phyloP scores from a whole-genome alignment of 1,284 basidiomycete species.

The Flammula alnicola region DNA sequence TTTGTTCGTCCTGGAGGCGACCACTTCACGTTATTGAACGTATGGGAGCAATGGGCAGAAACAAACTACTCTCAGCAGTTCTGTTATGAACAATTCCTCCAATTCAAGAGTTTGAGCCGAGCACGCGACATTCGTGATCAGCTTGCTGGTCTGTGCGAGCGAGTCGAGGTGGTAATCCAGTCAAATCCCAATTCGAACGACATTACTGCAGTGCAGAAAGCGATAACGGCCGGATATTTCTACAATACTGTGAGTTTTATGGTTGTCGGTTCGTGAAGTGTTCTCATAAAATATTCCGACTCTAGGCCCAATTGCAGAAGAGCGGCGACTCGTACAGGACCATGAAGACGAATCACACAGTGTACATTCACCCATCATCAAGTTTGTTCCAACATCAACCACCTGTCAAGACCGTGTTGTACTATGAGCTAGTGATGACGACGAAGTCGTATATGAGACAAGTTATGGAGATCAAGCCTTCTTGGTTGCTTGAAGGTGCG shows the following conservation, averaged over 20 bases:
- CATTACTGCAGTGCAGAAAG: conserved; percentile 92
- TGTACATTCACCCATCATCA: conserved; percentile 96
- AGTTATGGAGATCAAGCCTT: conserved; percentile 96
- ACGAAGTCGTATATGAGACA: conserved; percentile 90
- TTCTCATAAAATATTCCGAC: too few species aligned
- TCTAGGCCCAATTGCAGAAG: conserved; percentile 89
- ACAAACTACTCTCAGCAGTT: conserved; percentile 95
- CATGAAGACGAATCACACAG: conserved; percentile 93
- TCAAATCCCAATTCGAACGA: conserved; percentile 91
- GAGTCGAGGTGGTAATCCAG: conserved; percentile 92
- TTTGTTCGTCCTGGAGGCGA: conserved; percentile 97
- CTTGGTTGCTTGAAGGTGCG: conserved; percentile 91
- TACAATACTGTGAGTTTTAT: conserved; percentile 86
- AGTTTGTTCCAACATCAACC: conserved; percentile 95
- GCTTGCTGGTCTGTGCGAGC: conserved; percentile 92
- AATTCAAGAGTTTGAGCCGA: conserved; percentile 93
- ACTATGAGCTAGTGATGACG: conserved; percentile 94
- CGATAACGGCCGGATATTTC: conserved; percentile 94
- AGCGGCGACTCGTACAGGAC: conserved; percentile 93
- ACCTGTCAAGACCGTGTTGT: conserved; percentile 87
- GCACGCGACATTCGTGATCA: conserved; percentile 98
- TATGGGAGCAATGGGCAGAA: conserved; percentile 99
- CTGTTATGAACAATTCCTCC: conserved; percentile 96
- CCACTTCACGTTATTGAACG: conserved; percentile 95
- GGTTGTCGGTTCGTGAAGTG: too few species aligned